Conservation (phyloP, 2,329 filamentous ascomycete species). For the Aspergillus brasiliensis region DNA sequence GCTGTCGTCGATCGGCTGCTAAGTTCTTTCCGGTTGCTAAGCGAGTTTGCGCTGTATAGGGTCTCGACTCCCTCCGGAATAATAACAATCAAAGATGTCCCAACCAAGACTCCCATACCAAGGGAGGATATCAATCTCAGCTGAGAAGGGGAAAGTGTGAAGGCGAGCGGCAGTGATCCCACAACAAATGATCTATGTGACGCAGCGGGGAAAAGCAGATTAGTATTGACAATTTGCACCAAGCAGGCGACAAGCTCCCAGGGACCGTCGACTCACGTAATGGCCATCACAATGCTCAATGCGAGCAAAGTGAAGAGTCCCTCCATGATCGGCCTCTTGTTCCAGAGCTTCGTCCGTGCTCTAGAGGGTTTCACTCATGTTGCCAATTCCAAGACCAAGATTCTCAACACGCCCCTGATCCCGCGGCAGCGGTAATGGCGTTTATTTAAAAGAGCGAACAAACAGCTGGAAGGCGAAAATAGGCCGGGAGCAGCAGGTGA, state of each 20-base stretch:
- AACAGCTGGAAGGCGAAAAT: not conserved
- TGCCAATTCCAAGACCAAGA: conserved; percentile 20
- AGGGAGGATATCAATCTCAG: conserved; percentile 87
- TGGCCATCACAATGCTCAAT: conserved; percentile 66
- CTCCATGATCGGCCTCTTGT: conserved; percentile 54
- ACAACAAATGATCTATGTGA: conserved; percentile 80
- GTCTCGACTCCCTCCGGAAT: conserved; percentile 96
- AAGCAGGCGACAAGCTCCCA: not conserved
- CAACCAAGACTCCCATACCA: conserved; percentile 90
- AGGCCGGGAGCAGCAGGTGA: not conserved
- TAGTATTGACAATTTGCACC: conserved; percentile 12
- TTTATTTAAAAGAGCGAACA: not conserved
- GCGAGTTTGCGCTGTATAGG: conserved; percentile 63
- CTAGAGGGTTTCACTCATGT: conserved; percentile 34
- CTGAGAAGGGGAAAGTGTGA: conserved; percentile 83
- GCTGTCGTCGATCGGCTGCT: conserved; percentile 29
- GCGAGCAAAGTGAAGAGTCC: conserved; percentile 66
- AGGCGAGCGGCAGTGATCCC: conserved; percentile 84
- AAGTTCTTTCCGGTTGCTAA: conserved; percentile 34
- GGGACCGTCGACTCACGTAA: conserved; percentile 53
- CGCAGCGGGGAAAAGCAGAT: conserved; percentile 8
- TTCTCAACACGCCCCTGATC: not conserved
- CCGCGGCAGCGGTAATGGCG: not conserved
- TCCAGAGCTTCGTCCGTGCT: conserved; percentile 27
- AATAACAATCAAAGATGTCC: conserved; percentile 93